Evolutionary conservation across 257 asterid species (phyloP).

Genomic region (Fraxinus quadrangulata): DNA sequence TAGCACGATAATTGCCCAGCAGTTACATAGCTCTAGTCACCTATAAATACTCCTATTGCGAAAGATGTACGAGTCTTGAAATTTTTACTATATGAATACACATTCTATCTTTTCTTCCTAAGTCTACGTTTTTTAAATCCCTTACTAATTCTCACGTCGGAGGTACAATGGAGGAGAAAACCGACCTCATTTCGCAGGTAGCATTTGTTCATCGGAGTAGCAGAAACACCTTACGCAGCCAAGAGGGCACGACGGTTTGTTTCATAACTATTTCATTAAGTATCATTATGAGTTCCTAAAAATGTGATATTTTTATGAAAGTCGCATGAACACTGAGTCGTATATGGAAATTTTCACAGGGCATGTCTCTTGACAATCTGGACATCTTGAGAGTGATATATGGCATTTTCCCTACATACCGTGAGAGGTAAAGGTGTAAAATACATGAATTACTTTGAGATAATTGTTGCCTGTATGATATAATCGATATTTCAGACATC

Average conservation of each 20-base stretch:
- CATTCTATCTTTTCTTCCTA: too few relatives aligned
- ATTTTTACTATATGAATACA: too few relatives aligned
- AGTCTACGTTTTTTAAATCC: too few relatives aligned
- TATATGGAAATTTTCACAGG: constrained; percentile 42
- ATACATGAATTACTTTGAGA: background rate
- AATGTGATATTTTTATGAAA: background rate
- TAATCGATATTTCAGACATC: constrained; percentile 1
- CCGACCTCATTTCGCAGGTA: constrained; percentile 42
- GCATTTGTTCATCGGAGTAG: too few relatives aligned
- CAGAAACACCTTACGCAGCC: too few relatives aligned
- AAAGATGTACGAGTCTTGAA: too few relatives aligned
- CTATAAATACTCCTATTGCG: too few relatives aligned
- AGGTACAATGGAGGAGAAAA: background rate
- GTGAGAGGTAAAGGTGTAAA: constrained; percentile 67
- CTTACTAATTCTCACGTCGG: too few relatives aligned
- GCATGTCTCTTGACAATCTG: constrained; percentile 58
- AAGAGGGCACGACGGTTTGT: constrained; percentile 28
- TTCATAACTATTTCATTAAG: background rate
- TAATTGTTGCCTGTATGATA: constrained; percentile 7
- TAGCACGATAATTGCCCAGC: too few relatives aligned
- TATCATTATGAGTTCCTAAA: background rate
- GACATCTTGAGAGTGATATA: constrained; percentile 81
- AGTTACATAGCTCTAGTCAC: too few relatives aligned
- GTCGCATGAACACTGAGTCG: background rate
- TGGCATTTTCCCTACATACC: constrained; percentile 90